Conservation (phyloP, 2,329 filamentous ascomycete species). For the Aspergillus niger region DNA sequence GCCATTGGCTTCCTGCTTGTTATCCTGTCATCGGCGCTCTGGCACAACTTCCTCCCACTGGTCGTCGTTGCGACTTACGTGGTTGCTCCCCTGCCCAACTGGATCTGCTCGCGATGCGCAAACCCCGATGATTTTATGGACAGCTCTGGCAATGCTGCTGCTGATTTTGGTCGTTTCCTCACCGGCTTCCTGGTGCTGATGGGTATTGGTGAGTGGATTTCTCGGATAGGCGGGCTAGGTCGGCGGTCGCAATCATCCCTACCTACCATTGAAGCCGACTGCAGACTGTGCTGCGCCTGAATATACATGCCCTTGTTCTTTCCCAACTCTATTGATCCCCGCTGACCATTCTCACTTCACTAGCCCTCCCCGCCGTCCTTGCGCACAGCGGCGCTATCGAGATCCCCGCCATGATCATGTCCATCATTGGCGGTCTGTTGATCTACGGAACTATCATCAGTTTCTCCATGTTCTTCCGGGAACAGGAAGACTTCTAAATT, state of each 20-base stretch:
- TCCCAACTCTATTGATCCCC: background rate
- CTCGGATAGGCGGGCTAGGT: background rate
- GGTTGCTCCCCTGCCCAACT: conserved; percentile 91
- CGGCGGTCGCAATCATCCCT: background rate
- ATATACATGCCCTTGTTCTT: background rate
- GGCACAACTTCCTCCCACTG: conserved; percentile 90
- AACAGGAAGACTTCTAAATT: conserved; percentile 86
- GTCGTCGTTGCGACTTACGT: conserved; percentile 96
- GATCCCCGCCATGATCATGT: conserved; percentile 90
- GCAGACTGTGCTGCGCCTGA: background rate
- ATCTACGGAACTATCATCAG: conserved; percentile 99
- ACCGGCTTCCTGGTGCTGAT: conserved; percentile 96
- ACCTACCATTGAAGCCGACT: background rate
- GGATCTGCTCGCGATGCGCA: conserved; percentile 84
- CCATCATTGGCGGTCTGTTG: conserved; percentile 82
- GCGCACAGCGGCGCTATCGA: conserved; percentile 84
- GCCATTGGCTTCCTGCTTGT: conserved; percentile 98
- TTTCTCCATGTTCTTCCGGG: conserved; percentile 97
- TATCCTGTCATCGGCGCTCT: conserved; percentile 95
- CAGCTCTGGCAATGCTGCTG: conserved; percentile 74
- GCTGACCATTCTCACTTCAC: conserved; percentile 9
- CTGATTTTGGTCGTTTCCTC: conserved; percentile 90
- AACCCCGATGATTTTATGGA: conserved; percentile 97
- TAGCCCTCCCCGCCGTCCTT: conserved; percentile 84
- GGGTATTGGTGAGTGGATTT: conserved; percentile 79